Conservation (phyloP, 2,329 filamentous ascomycete genomes). For the Lomentospora prolificans region DNA sequence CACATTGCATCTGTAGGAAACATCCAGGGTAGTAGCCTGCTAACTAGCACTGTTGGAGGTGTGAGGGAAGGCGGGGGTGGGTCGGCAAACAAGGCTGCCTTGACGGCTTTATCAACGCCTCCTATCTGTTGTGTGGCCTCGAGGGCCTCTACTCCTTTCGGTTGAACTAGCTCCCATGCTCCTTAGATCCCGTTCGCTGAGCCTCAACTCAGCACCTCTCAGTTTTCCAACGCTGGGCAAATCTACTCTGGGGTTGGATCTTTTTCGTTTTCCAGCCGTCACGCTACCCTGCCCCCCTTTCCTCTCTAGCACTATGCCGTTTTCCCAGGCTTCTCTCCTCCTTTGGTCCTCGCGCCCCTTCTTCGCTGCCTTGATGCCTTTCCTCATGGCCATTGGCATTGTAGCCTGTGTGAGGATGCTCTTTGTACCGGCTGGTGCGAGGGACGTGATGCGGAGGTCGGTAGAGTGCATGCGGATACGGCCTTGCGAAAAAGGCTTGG, state of each 20-base stretch:
- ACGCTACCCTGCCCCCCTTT: conserved; percentile 24
- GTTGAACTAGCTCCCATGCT: conserved; percentile 48
- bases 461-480: conserved; percentile 70
- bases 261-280: conserved; percentile 29
- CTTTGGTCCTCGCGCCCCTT: conserved; percentile 57
- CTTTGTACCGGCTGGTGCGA: conserved; percentile 56
- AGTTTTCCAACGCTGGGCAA: conserved; percentile 73
- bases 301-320: conserved; percentile 77
- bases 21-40: too few species aligned
- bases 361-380: conserved; percentile 68
- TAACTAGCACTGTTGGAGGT: too few species aligned
- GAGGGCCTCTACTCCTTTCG: not conserved
- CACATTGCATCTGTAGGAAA: too few species aligned
- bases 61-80: too few species aligned
- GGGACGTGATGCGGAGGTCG: conserved; percentile 71
- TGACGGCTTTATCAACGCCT: not conserved
- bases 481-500: conserved; percentile 44
- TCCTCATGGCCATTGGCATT: conserved; percentile 81
- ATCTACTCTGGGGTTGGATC: conserved; percentile 53
- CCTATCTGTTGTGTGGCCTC: not conserved
- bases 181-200: conserved; percentile 69
- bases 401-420: conserved; percentile 69
- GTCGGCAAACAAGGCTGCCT: too few species aligned
- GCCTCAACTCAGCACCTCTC: conserved; percentile 64
- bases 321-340: conserved; percentile 73